phyloP scores from a whole-genome alignment of 2,329 filamentous ascomycete genomes.

The Aciculosporium take region DNA sequence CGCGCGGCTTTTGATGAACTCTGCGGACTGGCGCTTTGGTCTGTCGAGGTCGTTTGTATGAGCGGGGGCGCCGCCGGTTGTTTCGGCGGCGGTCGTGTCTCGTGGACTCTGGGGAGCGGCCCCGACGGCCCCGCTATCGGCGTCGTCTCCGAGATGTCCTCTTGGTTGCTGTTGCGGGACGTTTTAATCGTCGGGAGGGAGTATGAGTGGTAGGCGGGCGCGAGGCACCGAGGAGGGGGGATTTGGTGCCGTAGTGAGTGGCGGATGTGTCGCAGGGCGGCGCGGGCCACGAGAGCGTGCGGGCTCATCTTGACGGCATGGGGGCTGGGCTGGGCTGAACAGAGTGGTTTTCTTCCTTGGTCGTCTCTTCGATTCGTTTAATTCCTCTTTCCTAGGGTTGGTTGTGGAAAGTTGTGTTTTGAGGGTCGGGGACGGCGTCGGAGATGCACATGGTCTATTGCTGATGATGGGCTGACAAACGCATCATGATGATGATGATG shows the following conservation, averaged over 20 bases:
- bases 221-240: slow-evolving; percentile 21
- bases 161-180: slow-evolving; percentile 26
- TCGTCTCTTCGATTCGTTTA: not conserved
- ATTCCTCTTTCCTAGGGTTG: not conserved
- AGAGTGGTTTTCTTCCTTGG: not conserved
- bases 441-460: too few species aligned
- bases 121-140: slow-evolving; percentile 31
- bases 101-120: slow-evolving; percentile 33
- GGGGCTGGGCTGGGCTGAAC: not conserved
- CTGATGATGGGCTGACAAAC: slow-evolving; percentile 1
- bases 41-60: slow-evolving; percentile 5
- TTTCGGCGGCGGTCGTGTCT: slow-evolving; percentile 32
- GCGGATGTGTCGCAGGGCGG: slow-evolving; percentile 26
- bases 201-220: slow-evolving; percentile 36
- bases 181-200: slow-evolving; percentile 29
- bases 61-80: slow-evolving; percentile 10
- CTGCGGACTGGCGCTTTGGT: slow-evolving; percentile 15
- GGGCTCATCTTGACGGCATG: slow-evolving; percentile 29
- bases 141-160: slow-evolving; percentile 27
- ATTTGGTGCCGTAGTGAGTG: slow-evolving; percentile 24
- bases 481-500: not conserved
- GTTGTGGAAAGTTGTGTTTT: slow-evolving; percentile 5
- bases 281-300: slow-evolving; percentile 25
- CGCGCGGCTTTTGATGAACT: slow-evolving; percentile 43
- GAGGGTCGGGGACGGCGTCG: too few species aligned